phyloP scores from a whole-genome alignment of 257 asterid genomes.

The Penstemon davidsonii region DNA sequence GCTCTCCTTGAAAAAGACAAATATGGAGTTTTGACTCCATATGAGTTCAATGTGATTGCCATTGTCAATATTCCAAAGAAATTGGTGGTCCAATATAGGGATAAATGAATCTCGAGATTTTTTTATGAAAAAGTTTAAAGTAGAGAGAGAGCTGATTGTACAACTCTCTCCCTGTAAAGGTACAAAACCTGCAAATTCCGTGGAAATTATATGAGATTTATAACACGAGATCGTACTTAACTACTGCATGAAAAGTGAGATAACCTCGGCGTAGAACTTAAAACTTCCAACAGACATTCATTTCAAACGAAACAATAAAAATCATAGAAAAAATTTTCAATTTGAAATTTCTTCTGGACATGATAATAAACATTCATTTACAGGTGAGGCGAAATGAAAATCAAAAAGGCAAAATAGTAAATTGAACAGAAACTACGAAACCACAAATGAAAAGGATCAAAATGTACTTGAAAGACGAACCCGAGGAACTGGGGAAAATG shows the following conservation, averaged over 20 bases:
- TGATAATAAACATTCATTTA: neutral
- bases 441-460: neutral
- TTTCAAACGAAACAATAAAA: neutral
- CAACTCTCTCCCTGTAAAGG: constrained; percentile 24
- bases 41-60: constrained; percentile 54
- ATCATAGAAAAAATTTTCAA: neutral
- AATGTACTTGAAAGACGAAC: neutral
- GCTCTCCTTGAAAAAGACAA: constrained; percentile 31
- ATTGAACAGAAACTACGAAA: neutral
- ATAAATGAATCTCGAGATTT: neutral
- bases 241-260: neutral
- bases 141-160: constrained; percentile 23
- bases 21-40: constrained; percentile 46
- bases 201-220: neutral
- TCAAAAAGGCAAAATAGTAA: no score
- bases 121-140: constrained; percentile 15
- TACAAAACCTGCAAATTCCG: constrained; percentile 26
- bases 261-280: neutral
- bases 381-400: neutral
- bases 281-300: neutral
- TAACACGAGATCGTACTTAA: constrained; percentile 5
- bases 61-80: constrained; percentile 16
- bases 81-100: neutral
- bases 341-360: neutral
- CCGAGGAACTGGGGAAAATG: no score